A percentile compares a stretch with the other conserved stretches of the same genome.
These are phyloP conservation scores for Hypoxylon lienhwacheense DNA, from an alignment of 495 filamentous ascomycete species.

Conservation along the genomic window DNA sequence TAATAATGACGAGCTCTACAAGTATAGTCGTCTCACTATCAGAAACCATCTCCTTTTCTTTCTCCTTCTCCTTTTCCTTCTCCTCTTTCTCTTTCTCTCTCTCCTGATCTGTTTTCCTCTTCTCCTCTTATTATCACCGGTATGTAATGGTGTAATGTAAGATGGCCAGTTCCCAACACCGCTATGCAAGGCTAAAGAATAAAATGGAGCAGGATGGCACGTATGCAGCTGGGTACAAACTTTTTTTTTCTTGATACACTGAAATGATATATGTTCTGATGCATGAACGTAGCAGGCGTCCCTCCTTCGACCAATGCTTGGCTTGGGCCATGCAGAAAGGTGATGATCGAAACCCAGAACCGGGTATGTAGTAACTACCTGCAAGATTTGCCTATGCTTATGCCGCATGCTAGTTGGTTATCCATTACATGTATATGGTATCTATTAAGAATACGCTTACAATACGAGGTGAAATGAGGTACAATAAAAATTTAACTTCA, in stretches of 20 bases:
- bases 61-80: too few relatives aligned
- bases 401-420: slow-evolving; percentile 23
- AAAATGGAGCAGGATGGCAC: slow-evolving; percentile 27
- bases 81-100: too few relatives aligned
- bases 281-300: slow-evolving; percentile 33
- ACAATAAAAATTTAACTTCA: slow-evolving; percentile 30
- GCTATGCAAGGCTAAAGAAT: slow-evolving; percentile 35
- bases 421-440: too few relatives aligned
- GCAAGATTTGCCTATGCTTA: slow-evolving; percentile 35
- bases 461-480: slow-evolving; percentile 37
- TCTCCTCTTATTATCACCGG: too few relatives aligned
- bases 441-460: slow-evolving; percentile 17
- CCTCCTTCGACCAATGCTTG: slow-evolving; percentile 26
- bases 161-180: slow-evolving; percentile 22
- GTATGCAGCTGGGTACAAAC: slow-evolving; percentile 13
- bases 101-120: neutral
- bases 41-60: too few relatives aligned
- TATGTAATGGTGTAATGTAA: slow-evolving; percentile 2
- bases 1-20: neutral
- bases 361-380: slow-evolving; percentile 33
- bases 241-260: slow-evolving; percentile 16
- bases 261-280: slow-evolving; percentile 20
- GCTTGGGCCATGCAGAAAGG: slow-evolving; percentile 26
- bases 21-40: slow-evolving; percentile 2
- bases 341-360: slow-evolving; percentile 33